Conservation (phyloP, 371 early-diverging fungal genomes). For the Mucor lusitanicus region DNA sequence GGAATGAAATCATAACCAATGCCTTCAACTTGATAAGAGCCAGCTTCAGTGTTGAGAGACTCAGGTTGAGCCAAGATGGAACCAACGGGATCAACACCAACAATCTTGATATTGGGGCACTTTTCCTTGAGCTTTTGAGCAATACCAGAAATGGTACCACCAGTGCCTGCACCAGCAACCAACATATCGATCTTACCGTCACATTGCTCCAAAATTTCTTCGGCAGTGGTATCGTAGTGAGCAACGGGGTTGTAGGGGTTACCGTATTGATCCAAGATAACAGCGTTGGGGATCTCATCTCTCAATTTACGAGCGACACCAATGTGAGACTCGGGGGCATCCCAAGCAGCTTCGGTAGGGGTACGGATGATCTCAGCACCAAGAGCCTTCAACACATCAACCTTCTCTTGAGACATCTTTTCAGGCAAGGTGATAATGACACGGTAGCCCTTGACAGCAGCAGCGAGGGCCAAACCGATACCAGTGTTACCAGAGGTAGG, state of each 20-base stretch:
- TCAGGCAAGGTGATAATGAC: slow-evolving; percentile 97
- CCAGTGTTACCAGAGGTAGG: slow-evolving; percentile 26
- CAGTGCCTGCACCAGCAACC: slow-evolving; percentile 96
- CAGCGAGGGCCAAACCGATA: slow-evolving; percentile 78
- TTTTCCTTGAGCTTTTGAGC: slow-evolving; percentile 93
- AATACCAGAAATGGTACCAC: slow-evolving; percentile 96
- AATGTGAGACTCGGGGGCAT: slow-evolving; percentile 96
- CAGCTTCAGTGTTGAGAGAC: slow-evolving; percentile 65
- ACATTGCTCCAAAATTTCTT: slow-evolving; percentile 84
- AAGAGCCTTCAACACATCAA: slow-evolving; percentile 94
- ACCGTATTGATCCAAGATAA: slow-evolving; percentile 94
- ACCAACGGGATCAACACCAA: slow-evolving; percentile 94
- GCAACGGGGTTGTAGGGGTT: slow-evolving; percentile 96
- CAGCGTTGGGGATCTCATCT: slow-evolving; percentile 91
- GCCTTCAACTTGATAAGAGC: slow-evolving; percentile 89
- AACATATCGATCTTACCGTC: slow-evolving; percentile 94
- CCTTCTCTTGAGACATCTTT: slow-evolving; percentile 98
- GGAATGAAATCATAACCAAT: slow-evolving; percentile 98
- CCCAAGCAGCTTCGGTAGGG: slow-evolving; percentile 98
- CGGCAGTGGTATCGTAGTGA: slow-evolving; percentile 93
- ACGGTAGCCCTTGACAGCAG: slow-evolving; percentile 96
- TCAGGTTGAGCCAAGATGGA: slow-evolving; percentile 93
- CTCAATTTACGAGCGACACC: slow-evolving; percentile 92
- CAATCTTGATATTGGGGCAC: slow-evolving; percentile 82
- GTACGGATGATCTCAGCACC: slow-evolving; percentile 98